phyloP scores from a whole-genome alignment of 306 rosid genomes.

The Dicorynia guianensis region DNA sequence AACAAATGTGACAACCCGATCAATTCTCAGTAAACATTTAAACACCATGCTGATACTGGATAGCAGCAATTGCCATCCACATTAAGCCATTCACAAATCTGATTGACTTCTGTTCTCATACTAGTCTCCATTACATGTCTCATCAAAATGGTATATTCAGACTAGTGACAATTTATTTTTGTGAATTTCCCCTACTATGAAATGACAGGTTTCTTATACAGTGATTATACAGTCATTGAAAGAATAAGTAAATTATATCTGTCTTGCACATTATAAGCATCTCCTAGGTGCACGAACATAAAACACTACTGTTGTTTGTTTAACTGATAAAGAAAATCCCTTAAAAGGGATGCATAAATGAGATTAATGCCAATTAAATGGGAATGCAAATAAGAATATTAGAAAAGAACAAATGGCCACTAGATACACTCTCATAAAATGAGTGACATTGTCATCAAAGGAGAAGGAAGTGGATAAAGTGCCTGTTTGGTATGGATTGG shows the following conservation, averaged over 20 bases:
- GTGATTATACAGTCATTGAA: conserved; percentile 1
- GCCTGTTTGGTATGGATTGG: too few species aligned
- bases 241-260: neutral
- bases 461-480: neutral
- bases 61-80: conserved; percentile 21
- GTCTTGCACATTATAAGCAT: neutral
- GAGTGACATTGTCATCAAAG: conserved; percentile 3
- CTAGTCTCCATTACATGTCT: conserved; percentile 20
- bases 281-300: neutral
- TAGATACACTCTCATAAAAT: neutral
- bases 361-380: conserved; percentile 6
- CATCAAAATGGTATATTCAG: neutral
- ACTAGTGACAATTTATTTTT: neutral
- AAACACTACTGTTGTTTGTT: neutral
- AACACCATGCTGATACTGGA: conserved; percentile 23
- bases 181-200: neutral
- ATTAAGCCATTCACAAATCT: conserved; percentile 1
- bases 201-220: neutral
- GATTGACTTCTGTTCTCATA: neutral
- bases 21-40: conserved; percentile 29
- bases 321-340: neutral
- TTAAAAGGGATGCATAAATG: conserved; percentile 3
- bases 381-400: too few species aligned
- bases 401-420: too few species aligned
- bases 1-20: conserved; percentile 11